Percentiles rank a stretch among this genome's conserved stretches.
Conservation (phyloP, 768 basidiomycete species). For the Agaricus blazei region DNA sequence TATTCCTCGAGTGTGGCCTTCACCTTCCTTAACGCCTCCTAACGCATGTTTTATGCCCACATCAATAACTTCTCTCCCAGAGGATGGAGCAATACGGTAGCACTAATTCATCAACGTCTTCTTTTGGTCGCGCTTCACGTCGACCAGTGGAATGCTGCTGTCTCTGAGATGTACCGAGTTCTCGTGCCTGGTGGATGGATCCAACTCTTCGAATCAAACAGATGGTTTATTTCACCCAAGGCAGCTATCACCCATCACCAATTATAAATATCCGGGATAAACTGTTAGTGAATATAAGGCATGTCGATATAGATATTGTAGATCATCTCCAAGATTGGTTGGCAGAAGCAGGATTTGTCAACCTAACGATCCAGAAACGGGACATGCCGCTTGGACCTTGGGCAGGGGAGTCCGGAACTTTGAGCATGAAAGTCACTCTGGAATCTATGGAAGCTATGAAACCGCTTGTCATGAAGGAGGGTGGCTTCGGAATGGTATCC, state of each 20-base stretch:
- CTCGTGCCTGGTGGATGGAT: conserved; percentile 10
- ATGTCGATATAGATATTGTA: not conserved
- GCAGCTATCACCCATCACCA: not conserved
- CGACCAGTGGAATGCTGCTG: conserved; percentile 7
- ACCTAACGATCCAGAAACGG: not conserved
- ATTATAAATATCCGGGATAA: not conserved
- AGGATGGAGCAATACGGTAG: not conserved
- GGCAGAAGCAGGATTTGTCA: not conserved
- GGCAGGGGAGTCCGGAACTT: not conserved
- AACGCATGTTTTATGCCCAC: not conserved
- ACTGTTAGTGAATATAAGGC: not conserved
- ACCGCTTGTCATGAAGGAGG: conserved; percentile 7
- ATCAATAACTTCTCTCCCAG: conserved; percentile 2
- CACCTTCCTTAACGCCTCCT: not conserved
- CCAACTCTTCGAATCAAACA: conserved; percentile 7
- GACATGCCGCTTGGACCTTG: not conserved
- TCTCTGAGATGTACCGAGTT: conserved; percentile 6
- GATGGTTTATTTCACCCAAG: not conserved
- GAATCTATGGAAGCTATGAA: not conserved
- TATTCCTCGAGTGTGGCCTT: conserved; percentile 16
- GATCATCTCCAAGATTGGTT: not conserved
- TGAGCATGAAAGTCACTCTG: not conserved
- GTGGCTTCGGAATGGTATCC: conserved; percentile 9
- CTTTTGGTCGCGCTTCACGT: not conserved
- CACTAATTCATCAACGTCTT: conserved; percentile 6